A percentile compares a stretch with the other conserved stretches of the same genome.
Conservation (phyloP, 139 green algal genomes). For the Chlorella sorokiniana region DNA sequence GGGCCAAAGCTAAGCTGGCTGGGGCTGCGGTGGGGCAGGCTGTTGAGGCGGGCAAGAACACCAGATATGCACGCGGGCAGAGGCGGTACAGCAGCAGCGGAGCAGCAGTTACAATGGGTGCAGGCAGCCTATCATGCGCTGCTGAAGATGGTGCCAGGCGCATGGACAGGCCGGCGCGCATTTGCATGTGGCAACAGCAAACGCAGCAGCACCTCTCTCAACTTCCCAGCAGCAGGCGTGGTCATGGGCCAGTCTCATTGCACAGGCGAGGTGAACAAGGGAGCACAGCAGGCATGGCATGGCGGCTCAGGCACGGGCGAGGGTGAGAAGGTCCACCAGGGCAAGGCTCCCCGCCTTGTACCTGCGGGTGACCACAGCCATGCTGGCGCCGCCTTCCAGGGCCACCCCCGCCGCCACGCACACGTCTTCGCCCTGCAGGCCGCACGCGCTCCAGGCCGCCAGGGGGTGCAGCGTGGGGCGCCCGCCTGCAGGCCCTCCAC, state of each 20-base stretch:
- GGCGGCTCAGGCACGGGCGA: too few relatives aligned
- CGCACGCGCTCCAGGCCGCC: slow-evolving; percentile 12
- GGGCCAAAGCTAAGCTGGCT: slow-evolving; percentile 4
- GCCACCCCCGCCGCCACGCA: slow-evolving; percentile 24
- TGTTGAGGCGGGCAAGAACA: slow-evolving; percentile 1
- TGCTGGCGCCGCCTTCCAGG: slow-evolving; percentile 18
- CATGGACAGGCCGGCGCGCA: too few relatives aligned
- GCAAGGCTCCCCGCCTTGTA: background rate
- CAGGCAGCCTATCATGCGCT: slow-evolving; percentile 28
- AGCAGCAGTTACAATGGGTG: slow-evolving; percentile 27
- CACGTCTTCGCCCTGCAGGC: background rate
- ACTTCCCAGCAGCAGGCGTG: too few relatives aligned
- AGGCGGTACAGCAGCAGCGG: background rate
- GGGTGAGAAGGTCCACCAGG: slow-evolving; percentile 2
- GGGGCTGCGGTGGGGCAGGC: background rate
- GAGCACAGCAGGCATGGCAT: too few relatives aligned
- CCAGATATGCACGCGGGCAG: slow-evolving; percentile 23
- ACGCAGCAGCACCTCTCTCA: too few relatives aligned
- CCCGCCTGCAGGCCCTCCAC: background rate
- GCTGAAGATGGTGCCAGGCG: background rate
- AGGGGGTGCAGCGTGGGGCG: slow-evolving; percentile 8
- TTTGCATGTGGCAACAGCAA: too few relatives aligned
- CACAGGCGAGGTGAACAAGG: too few relatives aligned
- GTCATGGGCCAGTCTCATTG: too few relatives aligned
- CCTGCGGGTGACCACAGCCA: slow-evolving; percentile 7